Evolutionary conservation across 2,329 filamentous ascomycete genomes (phyloP).

Genomic region (Fusarium multiceps): DNA sequence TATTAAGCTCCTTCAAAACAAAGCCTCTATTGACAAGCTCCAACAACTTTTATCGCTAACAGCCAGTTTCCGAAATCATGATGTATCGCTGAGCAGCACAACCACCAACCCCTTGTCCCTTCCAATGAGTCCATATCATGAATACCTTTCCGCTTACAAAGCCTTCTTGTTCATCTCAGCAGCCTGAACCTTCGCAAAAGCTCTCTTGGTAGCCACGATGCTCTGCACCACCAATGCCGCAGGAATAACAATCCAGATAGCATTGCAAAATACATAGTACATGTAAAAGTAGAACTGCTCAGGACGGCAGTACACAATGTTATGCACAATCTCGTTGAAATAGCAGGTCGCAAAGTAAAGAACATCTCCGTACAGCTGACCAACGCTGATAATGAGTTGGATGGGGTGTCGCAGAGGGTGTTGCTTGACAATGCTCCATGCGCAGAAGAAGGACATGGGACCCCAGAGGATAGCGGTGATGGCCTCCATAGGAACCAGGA

Average conservation of each 20-base stretch:
- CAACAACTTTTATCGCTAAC: neutral
- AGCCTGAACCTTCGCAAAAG: constrained; percentile 46
- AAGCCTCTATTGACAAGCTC: neutral
- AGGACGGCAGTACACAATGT: constrained; percentile 60
- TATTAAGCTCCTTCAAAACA: neutral
- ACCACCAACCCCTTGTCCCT: neutral
- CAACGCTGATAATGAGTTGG: constrained; percentile 59
- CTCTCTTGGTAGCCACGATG: constrained; percentile 39
- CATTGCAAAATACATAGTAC: constrained; percentile 64
- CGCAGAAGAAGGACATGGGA: constrained; percentile 61
- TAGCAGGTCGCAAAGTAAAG: constrained; percentile 63
- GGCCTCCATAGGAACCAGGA: constrained; percentile 67
- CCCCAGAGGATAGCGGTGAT: constrained; percentile 66
- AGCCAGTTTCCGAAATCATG: neutral
- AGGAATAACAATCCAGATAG: constrained; percentile 65
- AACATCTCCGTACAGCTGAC: constrained; percentile 64
- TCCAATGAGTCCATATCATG: neutral
- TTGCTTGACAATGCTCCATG: constrained; percentile 56
- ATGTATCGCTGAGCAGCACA: neutral
- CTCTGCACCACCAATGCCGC: constrained; percentile 48
- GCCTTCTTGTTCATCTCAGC: constrained; percentile 44
- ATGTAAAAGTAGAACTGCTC: constrained; percentile 64
- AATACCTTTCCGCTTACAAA: neutral
- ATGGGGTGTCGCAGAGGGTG: constrained; percentile 61
- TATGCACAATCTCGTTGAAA: constrained; percentile 55